Conservation (phyloP, 2,329 filamentous ascomycete species). For the Cercospora zeina region DNA sequence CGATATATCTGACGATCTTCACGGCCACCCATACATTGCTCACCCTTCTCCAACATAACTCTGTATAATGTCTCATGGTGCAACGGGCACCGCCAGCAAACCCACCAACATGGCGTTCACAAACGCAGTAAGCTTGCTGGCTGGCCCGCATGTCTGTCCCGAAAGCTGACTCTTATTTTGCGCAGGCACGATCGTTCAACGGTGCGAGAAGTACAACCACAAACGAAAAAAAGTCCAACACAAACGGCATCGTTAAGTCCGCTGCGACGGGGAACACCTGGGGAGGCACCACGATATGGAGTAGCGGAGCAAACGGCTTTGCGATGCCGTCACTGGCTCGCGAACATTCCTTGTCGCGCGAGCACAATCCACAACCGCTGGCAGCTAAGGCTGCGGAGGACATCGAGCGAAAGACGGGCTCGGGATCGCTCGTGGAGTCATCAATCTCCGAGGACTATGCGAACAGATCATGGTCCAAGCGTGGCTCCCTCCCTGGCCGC, state of each 20-base stretch:
- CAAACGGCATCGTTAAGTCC: constrained; percentile 24
- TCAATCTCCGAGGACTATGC: constrained; percentile 69
- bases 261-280: constrained; percentile 17
- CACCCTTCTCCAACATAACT: constrained; percentile 34
- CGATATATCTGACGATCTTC: constrained; percentile 20
- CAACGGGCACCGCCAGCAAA: constrained; percentile 26
- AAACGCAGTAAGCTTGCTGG: constrained; percentile 23
- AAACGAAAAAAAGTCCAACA: constrained; percentile 27
- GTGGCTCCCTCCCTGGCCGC: constrained; percentile 26
- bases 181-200: constrained; percentile 35
- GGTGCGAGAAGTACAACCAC: constrained; percentile 18
- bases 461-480: constrained; percentile 48
- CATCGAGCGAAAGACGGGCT: constrained; percentile 63
- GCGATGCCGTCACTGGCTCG: constrained; percentile 27
- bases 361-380: constrained; percentile 29
- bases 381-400: constrained; percentile 34
- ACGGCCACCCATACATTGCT: constrained; percentile 32
- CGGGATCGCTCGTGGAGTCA: constrained; percentile 66
- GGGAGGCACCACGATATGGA: constrained; percentile 37
- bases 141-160: not conserved
- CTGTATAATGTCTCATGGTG: constrained; percentile 36
- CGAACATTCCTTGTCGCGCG: constrained; percentile 33
- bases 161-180: constrained; percentile 16
- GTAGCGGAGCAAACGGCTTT: constrained; percentile 30
- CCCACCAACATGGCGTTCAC: constrained; percentile 28